Evolutionary conservation across 2,329 filamentous ascomycete genomes (phyloP).

Genomic region (Chrysoporthe austroafricana): DNA sequence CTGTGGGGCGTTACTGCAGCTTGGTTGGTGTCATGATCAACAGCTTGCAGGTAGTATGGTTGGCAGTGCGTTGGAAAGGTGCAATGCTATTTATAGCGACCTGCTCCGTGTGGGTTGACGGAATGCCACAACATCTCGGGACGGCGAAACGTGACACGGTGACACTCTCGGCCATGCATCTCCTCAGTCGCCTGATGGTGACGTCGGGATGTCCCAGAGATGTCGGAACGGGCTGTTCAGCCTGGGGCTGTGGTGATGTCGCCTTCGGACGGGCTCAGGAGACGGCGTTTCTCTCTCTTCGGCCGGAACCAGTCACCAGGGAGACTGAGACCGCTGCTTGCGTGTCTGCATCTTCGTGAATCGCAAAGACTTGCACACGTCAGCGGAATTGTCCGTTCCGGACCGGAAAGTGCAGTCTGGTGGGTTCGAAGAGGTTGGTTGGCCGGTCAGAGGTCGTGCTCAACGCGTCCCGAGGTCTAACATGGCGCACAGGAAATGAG

Average conservation of each 20-base stretch:
- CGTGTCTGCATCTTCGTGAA: not conserved
- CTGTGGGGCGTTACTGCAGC: slow-evolving; percentile 1
- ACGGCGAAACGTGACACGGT: slow-evolving; percentile 1
- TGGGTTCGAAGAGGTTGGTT: not conserved
- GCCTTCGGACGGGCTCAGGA: not conserved
- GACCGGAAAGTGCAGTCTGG: not conserved
- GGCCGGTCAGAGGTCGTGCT: not conserved
- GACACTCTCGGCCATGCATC: not conserved
- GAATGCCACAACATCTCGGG: not conserved
- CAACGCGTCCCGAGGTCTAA: not conserved
- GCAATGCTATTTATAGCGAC: slow-evolving; percentile 1
- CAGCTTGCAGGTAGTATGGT: slow-evolving; percentile 18
- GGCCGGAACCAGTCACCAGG: not conserved
- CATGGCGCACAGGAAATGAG: not conserved
- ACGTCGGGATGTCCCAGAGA: not conserved
- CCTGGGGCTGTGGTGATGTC: not conserved
- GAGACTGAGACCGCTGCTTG: not conserved
- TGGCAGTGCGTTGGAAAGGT: slow-evolving; percentile 2
- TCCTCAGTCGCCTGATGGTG: not conserved
- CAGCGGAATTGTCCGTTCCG: not conserved
- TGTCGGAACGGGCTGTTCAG: not conserved
- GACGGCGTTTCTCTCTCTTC: not conserved
- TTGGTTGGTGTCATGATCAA: slow-evolving; percentile 20
- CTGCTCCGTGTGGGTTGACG: slow-evolving; percentile 8
- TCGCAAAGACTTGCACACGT: not conserved